phyloP scores from a whole-genome alignment of 2,329 filamentous ascomycete genomes.

The Ceratocystis papillata region DNA sequence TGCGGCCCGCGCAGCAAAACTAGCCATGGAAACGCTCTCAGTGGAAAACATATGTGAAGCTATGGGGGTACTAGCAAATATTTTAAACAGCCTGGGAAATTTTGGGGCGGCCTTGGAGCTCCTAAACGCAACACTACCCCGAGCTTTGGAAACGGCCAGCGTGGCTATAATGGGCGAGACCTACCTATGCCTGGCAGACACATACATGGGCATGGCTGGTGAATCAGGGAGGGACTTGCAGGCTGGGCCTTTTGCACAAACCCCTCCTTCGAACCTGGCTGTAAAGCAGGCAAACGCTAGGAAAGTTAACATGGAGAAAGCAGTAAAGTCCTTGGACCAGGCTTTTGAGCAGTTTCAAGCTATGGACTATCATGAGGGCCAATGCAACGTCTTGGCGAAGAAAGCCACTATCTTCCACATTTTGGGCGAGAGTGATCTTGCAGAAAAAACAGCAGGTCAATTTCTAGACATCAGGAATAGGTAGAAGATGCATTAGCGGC shows the following conservation, averaged over 20 bases:
- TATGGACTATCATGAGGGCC: constrained; percentile 53
- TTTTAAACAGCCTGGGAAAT: constrained; percentile 60
- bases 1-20: constrained; percentile 60
- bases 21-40: constrained; percentile 59
- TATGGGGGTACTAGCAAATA: constrained; percentile 53
- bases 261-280: constrained; percentile 32
- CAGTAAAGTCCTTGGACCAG: constrained; percentile 34
- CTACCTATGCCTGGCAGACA: constrained; percentile 63
- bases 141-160: constrained; percentile 62
- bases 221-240: constrained; percentile 26
- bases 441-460: constrained; percentile 31
- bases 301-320: constrained; percentile 29
- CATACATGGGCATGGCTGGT: constrained; percentile 67
- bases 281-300: not conserved
- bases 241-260: not conserved
- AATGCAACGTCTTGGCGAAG: constrained; percentile 72
- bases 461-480: constrained; percentile 1
- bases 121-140: constrained; percentile 59
- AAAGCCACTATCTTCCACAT: constrained; percentile 66
- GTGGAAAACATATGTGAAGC: constrained; percentile 64
- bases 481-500: no score
- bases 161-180: constrained; percentile 51
- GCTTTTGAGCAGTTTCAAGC: constrained; percentile 54
- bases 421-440: constrained; percentile 51
- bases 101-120: constrained; percentile 56